These are phyloP conservation scores for Penicillium roqueforti DNA, from an alignment of 495 filamentous ascomycete genomes.

Conservation along the genomic window DNA sequence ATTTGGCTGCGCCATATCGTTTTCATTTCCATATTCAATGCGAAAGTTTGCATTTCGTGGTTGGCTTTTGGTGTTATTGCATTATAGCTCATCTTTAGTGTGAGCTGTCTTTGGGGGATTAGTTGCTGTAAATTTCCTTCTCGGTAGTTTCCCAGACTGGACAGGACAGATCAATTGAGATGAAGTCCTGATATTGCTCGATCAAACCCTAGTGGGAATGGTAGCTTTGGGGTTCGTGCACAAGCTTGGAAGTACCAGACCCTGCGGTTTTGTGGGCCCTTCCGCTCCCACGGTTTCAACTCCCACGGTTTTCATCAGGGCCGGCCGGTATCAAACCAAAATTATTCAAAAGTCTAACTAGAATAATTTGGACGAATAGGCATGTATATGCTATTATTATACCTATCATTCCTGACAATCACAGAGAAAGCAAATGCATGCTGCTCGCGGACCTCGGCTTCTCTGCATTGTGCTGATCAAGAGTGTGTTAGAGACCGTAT, in stretches of 20 bases:
- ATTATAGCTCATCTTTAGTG: background rate
- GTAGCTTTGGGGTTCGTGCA: background rate
- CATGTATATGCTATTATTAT: too few relatives aligned
- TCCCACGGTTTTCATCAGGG: background rate
- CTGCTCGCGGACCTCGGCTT: slow-evolving; percentile 26
- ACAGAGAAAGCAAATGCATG: slow-evolving; percentile 4
- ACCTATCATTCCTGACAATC: background rate
- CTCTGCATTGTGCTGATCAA: slow-evolving; percentile 21
- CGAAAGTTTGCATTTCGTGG: slow-evolving; percentile 8
- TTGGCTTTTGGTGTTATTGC: slow-evolving; percentile 6
- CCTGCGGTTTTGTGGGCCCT: background rate
- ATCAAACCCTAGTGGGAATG: background rate
- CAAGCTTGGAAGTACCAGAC: background rate
- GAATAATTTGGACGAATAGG: background rate
- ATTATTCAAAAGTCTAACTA: background rate
- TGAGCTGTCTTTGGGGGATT: background rate
- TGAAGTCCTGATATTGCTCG: background rate
- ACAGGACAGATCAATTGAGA: background rate
- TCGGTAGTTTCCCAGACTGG: background rate
- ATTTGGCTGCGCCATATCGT: background rate
- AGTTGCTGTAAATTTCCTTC: background rate
- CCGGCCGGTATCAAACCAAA: background rate
- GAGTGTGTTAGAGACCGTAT: background rate
- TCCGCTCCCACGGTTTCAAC: background rate
- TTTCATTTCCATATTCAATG: background rate